Percentiles rank a stretch among this genome's conserved stretches.
Conservation (phyloP, 495 filamentous ascomycete species). For the Penicillium soppii region DNA sequence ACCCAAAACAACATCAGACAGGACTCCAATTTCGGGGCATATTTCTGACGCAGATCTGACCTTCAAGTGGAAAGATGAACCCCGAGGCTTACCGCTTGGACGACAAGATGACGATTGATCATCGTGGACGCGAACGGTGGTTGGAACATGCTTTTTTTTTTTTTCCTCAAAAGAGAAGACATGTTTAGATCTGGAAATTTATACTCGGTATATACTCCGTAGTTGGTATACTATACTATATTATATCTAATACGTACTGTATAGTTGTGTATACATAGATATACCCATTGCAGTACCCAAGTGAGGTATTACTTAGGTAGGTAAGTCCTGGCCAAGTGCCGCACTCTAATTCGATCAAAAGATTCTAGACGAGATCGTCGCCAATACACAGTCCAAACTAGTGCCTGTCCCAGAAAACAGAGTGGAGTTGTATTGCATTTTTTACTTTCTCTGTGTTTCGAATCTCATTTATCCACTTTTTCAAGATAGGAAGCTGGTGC, state of each 20-base stretch:
- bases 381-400: background rate
- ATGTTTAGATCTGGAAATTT: no score
- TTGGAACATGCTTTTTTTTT: no score
- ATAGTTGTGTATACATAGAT: no score
- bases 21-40: constrained; percentile 3
- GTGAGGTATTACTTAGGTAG: background rate
- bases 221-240: no score
- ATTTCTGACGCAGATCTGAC: constrained; percentile 1
- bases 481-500: constrained; percentile 7
- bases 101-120: constrained; percentile 5
- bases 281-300: no score
- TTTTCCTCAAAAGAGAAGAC: no score
- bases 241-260: no score
- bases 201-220: no score
- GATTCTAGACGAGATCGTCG: constrained; percentile 12
- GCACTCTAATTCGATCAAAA: background rate
- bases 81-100: background rate
- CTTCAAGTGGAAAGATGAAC: background rate
- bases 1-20: background rate
- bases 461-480: background rate
- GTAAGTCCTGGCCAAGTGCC: background rate
- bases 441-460: constrained; percentile 18
- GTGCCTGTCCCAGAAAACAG: background rate
- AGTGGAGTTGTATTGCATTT: background rate
- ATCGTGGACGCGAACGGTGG: constrained; percentile 2